Percentiles rank a stretch among this genome's conserved stretches.
Conservation (phyloP, 768 basidiomycete genomes). For the Russula sp. region DNA sequence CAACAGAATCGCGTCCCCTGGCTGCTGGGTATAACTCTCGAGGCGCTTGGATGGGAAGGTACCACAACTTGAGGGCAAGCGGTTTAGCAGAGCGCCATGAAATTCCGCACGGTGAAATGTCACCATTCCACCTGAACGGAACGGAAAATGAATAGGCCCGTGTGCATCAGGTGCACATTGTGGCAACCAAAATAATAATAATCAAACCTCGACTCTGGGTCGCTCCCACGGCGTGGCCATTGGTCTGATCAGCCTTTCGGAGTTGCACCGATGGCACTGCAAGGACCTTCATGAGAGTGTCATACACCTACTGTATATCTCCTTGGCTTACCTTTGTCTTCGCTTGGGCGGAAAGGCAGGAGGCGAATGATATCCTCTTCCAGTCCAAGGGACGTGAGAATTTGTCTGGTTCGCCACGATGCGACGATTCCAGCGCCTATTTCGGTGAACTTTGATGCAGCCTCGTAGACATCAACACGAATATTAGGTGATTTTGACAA, state of each 20-base stretch:
- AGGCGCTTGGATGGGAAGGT: slow-evolving; percentile 59
- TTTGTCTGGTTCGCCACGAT: slow-evolving; percentile 40
- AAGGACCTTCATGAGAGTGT: not conserved
- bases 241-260: slow-evolving; percentile 58
- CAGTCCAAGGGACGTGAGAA: slow-evolving; percentile 34
- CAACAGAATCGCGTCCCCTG: slow-evolving; percentile 43
- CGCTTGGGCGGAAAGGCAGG: slow-evolving; percentile 32
- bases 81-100: slow-evolving; percentile 53
- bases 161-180: not conserved
- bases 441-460: slow-evolving; percentile 34
- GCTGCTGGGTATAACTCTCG: slow-evolving; percentile 49
- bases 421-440: slow-evolving; percentile 38
- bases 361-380: slow-evolving; percentile 32
- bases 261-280: slow-evolving; percentile 53
- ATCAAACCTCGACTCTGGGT: slow-evolving; percentile 55
- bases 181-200: not conserved
- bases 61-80: slow-evolving; percentile 44
- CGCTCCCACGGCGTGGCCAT: slow-evolving; percentile 51
- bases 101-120: slow-evolving; percentile 66
- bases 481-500: slow-evolving; percentile 35
- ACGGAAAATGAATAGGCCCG: not conserved
- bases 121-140: slow-evolving; percentile 34
- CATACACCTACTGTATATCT: not conserved
- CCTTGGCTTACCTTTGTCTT: slow-evolving; percentile 17
- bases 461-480: slow-evolving; percentile 38